A percentile compares a stretch with the other conserved stretches of the same genome.
Evolutionary conservation across 345 rosid species (phyloP).

Genomic region (Ceriops tagal): DNA sequence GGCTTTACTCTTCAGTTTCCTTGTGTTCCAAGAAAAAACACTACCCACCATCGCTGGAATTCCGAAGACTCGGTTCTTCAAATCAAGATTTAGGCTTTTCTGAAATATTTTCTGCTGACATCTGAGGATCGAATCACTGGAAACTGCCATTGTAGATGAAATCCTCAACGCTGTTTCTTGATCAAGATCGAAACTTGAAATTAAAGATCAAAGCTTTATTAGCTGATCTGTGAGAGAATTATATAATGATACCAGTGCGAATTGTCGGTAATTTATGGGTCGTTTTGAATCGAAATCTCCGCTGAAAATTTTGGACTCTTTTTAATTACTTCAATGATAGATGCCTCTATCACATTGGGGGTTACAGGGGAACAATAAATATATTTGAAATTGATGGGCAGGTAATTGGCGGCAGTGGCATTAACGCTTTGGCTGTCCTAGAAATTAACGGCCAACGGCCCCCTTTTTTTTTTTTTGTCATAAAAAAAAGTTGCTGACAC

Average conservation of each 20-base stretch:
- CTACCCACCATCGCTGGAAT: neutral
- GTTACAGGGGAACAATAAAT: neutral
- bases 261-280: constrained; percentile 7
- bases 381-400: neutral
- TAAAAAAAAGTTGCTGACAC: too few relatives aligned
- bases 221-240: too few relatives aligned
- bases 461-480: neutral
- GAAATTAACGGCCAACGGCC: neutral
- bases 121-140: constrained; percentile 23
- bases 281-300: constrained; percentile 13
- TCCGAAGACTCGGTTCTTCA: constrained; percentile 22
- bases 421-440: neutral
- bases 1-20: constrained; percentile 16
- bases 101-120: constrained; percentile 8
- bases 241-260: neutral
- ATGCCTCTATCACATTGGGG: neutral
- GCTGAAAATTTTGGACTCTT: neutral
- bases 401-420: neutral
- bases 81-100: constrained; percentile 19
- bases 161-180: neutral
- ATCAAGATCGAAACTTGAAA: constrained; percentile 1
- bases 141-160: constrained; percentile 37
- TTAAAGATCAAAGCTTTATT: neutral
- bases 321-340: neutral
- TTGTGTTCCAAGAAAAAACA: constrained; percentile 22